These are phyloP conservation scores for Blastomyces silverae DNA, from an alignment of 2,329 filamentous ascomycete species.

Conservation along the genomic window DNA sequence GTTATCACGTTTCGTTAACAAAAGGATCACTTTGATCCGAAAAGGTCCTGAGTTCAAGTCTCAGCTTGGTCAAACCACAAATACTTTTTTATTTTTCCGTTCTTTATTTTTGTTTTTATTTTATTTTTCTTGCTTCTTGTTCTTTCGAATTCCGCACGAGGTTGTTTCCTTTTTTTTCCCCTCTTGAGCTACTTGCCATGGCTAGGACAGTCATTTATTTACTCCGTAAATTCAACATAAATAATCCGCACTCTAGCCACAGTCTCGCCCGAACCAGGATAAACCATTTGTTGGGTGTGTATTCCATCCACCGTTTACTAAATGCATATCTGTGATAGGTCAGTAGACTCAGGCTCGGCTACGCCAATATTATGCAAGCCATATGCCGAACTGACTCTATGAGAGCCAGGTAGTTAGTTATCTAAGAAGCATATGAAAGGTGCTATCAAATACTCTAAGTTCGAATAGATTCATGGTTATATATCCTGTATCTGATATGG, in stretches of 20 bases:
- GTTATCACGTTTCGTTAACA: slow-evolving; percentile 13
- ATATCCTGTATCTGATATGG: neutral
- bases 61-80: slow-evolving; percentile 15
- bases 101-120: neutral
- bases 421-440: neutral
- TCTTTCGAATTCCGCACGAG: too few species aligned
- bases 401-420: neutral
- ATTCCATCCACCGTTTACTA: neutral
- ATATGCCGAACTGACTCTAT: neutral
- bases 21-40: slow-evolving; percentile 14
- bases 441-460: neutral
- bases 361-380: neutral
- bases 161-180: too few species aligned
- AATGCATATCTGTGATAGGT: neutral
- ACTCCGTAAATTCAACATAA: neutral
- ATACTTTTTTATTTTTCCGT: slow-evolving; percentile 1
- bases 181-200: too few species aligned
- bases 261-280: too few species aligned
- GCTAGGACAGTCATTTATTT: too few species aligned
- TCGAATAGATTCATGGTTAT: neutral
- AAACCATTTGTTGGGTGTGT: too few species aligned
- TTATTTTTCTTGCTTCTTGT: too few species aligned
- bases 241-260: too few species aligned
- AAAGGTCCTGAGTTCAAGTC: slow-evolving; percentile 20
- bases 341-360: neutral